Conservation (phyloP, 352 stramenopile genomes). For the Phytopythium sindhum region DNA sequence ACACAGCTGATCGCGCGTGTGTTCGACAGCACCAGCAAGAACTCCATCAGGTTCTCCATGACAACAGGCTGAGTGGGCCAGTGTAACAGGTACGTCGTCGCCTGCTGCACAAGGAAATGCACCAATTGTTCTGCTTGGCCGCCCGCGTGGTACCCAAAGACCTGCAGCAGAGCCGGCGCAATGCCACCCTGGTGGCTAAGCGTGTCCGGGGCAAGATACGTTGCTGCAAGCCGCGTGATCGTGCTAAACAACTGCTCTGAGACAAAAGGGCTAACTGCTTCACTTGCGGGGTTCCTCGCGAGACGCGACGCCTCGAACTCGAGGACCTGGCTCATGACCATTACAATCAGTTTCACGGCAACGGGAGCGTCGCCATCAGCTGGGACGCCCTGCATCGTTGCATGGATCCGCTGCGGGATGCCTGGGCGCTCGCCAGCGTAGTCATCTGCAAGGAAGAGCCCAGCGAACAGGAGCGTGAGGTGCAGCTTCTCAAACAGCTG, state of each 20-base stretch:
- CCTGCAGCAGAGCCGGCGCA: constrained; percentile 46
- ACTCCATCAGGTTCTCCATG: constrained; percentile 81
- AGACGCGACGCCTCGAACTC: constrained; percentile 67
- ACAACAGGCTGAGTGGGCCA: constrained; percentile 82
- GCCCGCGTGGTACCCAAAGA: constrained; percentile 61
- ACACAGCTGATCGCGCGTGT: constrained; percentile 58
- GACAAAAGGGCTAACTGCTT: constrained; percentile 72
- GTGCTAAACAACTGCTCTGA: constrained; percentile 73
- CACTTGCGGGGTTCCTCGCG: constrained; percentile 47
- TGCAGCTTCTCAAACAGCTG: constrained; percentile 79
- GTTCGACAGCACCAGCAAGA: constrained; percentile 65
- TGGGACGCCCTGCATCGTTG: constrained; percentile 23
- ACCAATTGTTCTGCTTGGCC: constrained; percentile 54
- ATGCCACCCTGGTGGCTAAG: constrained; percentile 34
- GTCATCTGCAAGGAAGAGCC: constrained; percentile 77
- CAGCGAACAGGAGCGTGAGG: constrained; percentile 74
- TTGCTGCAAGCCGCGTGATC: constrained; percentile 70
- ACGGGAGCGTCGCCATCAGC: constrained; percentile 21
- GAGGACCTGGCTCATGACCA: constrained; percentile 68
- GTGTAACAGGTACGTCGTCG: constrained; percentile 68
- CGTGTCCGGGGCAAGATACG: constrained; percentile 60
- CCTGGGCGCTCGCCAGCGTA: constrained; percentile 67
- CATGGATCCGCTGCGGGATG: constrained; percentile 59
- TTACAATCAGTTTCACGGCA: constrained; percentile 58
- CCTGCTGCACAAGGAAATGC: constrained; percentile 67